Evolutionary conservation across 768 basidiomycete species (phyloP).

Genomic region (Suillus paluster): DNA sequence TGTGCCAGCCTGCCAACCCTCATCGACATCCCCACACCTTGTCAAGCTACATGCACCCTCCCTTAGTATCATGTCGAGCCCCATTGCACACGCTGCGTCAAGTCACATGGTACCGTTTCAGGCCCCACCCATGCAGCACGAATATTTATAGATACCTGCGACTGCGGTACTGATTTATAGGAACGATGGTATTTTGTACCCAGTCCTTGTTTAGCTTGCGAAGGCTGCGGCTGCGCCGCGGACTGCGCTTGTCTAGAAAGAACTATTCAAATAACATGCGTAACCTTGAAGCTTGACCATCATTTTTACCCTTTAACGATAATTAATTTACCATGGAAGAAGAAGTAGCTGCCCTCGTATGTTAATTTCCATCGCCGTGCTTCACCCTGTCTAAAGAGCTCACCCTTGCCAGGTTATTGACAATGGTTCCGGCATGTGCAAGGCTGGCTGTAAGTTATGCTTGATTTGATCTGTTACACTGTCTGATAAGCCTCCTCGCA

Average conservation of each 20-base stretch:
- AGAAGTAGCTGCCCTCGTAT: conserved; percentile 62
- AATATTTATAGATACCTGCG: too few species aligned
- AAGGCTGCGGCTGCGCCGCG: not conserved
- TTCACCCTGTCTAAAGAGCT: conserved; percentile 6
- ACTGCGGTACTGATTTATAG: too few species aligned
- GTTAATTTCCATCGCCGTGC: conserved; percentile 16
- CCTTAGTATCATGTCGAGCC: too few species aligned
- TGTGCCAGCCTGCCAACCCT: too few species aligned
- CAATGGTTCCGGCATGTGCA: conserved; percentile 99
- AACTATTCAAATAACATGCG: not conserved
- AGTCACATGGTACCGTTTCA: too few species aligned
- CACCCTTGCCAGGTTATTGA: conserved; percentile 70
- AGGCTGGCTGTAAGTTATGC: conserved; percentile 88
- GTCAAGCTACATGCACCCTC: too few species aligned
- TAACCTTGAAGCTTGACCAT: not conserved
- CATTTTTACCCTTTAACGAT: conserved; percentile 2
- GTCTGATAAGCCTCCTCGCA: conserved; percentile 34
- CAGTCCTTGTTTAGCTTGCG: not conserved
- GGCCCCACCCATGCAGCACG: too few species aligned
- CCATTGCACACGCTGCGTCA: too few species aligned
- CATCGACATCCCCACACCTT: too few species aligned
- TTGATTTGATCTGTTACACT: conserved; percentile 15
- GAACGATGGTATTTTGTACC: too few species aligned
- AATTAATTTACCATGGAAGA: conserved; percentile 56
- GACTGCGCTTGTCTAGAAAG: not conserved